Base-by-base conservation (phyloP, 768 basidiomycete species). In the Kwoniella bestiolae region DNA sequence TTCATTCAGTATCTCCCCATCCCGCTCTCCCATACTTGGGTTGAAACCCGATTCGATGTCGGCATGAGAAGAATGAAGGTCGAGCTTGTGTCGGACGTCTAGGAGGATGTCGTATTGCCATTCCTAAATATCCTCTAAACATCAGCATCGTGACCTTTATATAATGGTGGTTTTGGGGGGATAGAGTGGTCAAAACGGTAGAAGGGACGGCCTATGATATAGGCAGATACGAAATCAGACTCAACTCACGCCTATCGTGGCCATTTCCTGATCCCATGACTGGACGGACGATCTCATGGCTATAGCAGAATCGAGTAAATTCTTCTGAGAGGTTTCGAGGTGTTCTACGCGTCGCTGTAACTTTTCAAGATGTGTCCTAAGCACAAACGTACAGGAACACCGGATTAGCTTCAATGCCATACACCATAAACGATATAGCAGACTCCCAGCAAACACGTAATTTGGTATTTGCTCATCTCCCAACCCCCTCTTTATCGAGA, bases 21-120 rank as follows among this genome's bases (percentile, higher is more conserved):
- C 35, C 25, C 9, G 18, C 6, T 41, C 21, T 29, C 56, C 31
- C 23, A 21, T 25, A 23, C 31, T 9, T 26, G 28, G 21, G 8
- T 35, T 41, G 23, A 25, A 23, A 11, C 21, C 41, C 9, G 45
- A 32, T 12, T 46, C 38, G 9, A 44, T 7, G 29, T 50, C 62
- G 21, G 56, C 21, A 29, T 47, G 34, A n/a, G 46, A 46, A 12
- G 38, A 26, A 47, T 57, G 57, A 6, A 65, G 56, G 41, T 65
- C 63, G 23, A 65, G 56, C 38, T 58, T 65, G 46, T 69, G 66
- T 35, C 63, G 59, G 35, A 73, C 66, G 52, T 73, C 71, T 28
- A 73, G 71, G 3, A 73, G 56, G 21, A 73, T 60, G 35, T 73
- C 71, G 41, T 69, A 69, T 60, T 73, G 63, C 68, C 68, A 73